phyloP scores from a whole-genome alignment of 495 filamentous ascomycete genomes.

The Chaetomium cochliodes region DNA sequence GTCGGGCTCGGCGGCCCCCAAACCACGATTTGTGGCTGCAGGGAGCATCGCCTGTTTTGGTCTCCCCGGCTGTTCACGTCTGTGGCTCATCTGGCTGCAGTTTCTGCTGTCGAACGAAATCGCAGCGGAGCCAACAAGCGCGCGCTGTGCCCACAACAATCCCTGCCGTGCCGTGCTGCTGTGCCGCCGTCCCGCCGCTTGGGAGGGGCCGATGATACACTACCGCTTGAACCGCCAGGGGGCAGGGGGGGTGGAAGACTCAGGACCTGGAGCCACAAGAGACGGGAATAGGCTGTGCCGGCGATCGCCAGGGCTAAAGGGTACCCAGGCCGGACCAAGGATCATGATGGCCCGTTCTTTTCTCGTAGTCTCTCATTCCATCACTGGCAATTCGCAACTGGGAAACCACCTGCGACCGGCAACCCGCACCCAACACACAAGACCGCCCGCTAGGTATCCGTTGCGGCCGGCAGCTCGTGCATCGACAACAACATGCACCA shows the following conservation, averaged over 20 bases:
- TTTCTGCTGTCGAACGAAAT: neutral
- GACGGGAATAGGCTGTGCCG: constrained; percentile 1
- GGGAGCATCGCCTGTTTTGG: no score
- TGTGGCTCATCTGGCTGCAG: neutral
- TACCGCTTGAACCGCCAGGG: neutral
- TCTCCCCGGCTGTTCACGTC: neutral
- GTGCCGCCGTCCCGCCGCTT: neutral
- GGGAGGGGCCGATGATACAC: constrained; percentile 1
- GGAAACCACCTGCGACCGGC: neutral
- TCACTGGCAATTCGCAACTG: neutral
- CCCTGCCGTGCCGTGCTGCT: neutral
- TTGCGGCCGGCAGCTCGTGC: neutral
- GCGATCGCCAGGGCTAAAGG: neutral
- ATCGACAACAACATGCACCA: neutral
- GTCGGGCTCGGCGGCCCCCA: no score
- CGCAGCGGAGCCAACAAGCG: neutral
- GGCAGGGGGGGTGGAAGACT: neutral
- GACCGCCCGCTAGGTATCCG: neutral
- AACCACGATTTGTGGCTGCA: no score
- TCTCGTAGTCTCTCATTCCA: neutral
- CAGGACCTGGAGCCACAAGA: no score
- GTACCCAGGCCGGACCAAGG: neutral
- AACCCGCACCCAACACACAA: neutral
- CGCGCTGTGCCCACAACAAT: neutral
- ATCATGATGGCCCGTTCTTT: neutral